A percentile compares a stretch with the other conserved stretches of the same genome.
Evolutionary conservation across 1,139 yeast species (phyloP).

Genomic region (Yamadazyma trypodendri): DNA sequence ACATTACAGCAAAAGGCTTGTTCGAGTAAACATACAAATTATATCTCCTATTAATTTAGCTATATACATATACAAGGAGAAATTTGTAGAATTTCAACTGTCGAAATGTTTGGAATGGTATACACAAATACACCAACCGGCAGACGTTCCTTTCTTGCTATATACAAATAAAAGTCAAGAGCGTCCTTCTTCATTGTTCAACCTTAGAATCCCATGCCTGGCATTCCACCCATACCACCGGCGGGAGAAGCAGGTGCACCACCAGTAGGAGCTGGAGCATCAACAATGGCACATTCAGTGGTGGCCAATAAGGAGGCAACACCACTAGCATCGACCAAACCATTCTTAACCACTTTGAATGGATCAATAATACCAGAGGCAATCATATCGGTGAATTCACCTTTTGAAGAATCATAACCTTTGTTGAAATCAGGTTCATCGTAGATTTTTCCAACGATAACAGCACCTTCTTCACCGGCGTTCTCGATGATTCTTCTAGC

Average conservation of each 20-base stretch:
- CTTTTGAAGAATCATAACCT: slow-evolving; percentile 94
- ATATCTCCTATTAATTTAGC: slow-evolving; percentile 3
- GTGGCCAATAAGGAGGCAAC: slow-evolving; percentile 98
- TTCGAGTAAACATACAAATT: too few relatives aligned
- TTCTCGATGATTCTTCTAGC: slow-evolving; percentile 96
- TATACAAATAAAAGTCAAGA: slow-evolving; percentile 1
- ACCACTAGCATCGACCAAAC: slow-evolving; percentile 95
- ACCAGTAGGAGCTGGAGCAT: slow-evolving; percentile 89
- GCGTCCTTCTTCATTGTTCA: not conserved
- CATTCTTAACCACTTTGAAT: slow-evolving; percentile 97
- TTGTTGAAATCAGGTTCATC: slow-evolving; percentile 83
- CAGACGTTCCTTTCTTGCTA: not conserved
- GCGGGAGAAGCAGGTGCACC: slow-evolving; percentile 59
- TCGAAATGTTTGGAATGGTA: too few relatives aligned
- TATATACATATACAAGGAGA: slow-evolving; percentile 7
- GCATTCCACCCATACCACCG: slow-evolving; percentile 49
- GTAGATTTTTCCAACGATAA: slow-evolving; percentile 92
- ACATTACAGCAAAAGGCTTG: too few relatives aligned
- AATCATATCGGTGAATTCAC: slow-evolving; percentile 94
- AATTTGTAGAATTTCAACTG: not conserved
- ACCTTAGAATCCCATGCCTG: slow-evolving; percentile 27
- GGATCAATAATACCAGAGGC: slow-evolving; percentile 99
- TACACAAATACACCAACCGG: too few relatives aligned
- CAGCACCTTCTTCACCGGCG: slow-evolving; percentile 99
- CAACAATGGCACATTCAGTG: slow-evolving; percentile 98